A percentile compares a stretch with the other conserved stretches of the same genome.
These are phyloP conservation scores for Malus domestica DNA, from an alignment of 306 rosid genomes.

Conservation along the genomic window DNA sequence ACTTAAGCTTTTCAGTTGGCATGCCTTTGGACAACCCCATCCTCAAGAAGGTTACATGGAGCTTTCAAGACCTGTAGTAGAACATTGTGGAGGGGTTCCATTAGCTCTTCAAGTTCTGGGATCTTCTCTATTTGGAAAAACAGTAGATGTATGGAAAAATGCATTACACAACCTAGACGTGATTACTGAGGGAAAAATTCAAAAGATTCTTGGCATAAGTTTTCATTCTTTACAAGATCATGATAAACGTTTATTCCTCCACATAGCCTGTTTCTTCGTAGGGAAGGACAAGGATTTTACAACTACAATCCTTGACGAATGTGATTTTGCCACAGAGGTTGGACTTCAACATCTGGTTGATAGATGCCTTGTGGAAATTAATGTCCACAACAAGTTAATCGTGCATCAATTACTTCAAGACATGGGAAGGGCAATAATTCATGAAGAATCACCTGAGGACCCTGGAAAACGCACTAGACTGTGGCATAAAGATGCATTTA, in stretches of 20 bases:
- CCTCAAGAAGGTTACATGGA: background rate
- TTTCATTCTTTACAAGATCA: background rate
- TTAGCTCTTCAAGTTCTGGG: background rate
- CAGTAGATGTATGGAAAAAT: background rate
- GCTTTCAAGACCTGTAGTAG: background rate
- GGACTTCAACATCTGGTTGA: slow-evolving; percentile 1
- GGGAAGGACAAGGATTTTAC: background rate
- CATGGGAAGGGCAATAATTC: background rate
- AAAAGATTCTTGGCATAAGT: background rate
- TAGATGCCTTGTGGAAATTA: background rate
- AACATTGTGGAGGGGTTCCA: background rate
- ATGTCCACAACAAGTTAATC: background rate
- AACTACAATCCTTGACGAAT: background rate
- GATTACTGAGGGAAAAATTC: background rate
- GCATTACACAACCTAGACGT: background rate
- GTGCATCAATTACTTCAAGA: background rate
- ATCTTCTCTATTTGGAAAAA: background rate
- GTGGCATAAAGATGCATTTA: background rate
- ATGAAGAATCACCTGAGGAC: background rate
- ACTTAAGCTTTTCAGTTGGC: background rate
- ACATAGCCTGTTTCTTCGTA: background rate
- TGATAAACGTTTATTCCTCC: background rate
- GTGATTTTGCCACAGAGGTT: background rate
- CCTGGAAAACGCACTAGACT: background rate
- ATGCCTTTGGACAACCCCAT: background rate